Conservation (phyloP, 192 early-diverging fungal species). For the Paraglomus brasilianum region DNA sequence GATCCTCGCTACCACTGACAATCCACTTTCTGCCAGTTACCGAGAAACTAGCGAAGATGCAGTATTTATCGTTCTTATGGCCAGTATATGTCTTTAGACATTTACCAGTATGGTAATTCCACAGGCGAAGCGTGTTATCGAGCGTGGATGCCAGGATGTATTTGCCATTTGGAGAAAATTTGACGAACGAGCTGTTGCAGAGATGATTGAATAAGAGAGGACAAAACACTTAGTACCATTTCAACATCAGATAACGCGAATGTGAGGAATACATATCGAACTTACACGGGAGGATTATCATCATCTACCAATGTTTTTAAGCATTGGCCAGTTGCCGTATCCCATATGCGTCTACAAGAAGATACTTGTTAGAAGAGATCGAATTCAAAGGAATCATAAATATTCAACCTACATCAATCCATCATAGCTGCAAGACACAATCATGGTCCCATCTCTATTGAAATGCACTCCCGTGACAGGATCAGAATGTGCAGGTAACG, state of each 20-base stretch:
- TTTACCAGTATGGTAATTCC: constrained; percentile 92
- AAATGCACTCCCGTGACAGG: constrained; percentile 95
- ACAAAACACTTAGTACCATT: not conserved
- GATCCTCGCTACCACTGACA: constrained; percentile 93
- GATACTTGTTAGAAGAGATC: not conserved
- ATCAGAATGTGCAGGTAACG: constrained; percentile 91
- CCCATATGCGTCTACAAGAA: constrained; percentile 88
- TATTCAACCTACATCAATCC: constrained; percentile 77
- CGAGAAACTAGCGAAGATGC: constrained; percentile 91
- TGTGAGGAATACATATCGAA: constrained; percentile 25
- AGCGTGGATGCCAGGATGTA: constrained; percentile 94
- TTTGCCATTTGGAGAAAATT: constrained; percentile 99
- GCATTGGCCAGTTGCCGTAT: constrained; percentile 95
- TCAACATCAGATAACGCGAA: constrained; percentile 1
- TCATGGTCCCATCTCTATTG: constrained; percentile 95
- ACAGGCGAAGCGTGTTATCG: constrained; percentile 91
- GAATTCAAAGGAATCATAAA: constrained; percentile 1
- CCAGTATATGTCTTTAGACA: constrained; percentile 95
- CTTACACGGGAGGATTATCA: constrained; percentile 90
- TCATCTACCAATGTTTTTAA: constrained; percentile 96
- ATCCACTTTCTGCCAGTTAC: constrained; percentile 95
- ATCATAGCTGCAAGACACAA: constrained; percentile 93
- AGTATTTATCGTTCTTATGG: constrained; percentile 89
- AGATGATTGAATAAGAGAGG: not conserved
- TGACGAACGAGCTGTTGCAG: constrained; percentile 76